A percentile compares a stretch with the other conserved stretches of the same genome.
These are phyloP conservation scores for Dysphania ambrosioides DNA, from an alignment of 148 eudicot genomes.

Conservation along the genomic window DNA sequence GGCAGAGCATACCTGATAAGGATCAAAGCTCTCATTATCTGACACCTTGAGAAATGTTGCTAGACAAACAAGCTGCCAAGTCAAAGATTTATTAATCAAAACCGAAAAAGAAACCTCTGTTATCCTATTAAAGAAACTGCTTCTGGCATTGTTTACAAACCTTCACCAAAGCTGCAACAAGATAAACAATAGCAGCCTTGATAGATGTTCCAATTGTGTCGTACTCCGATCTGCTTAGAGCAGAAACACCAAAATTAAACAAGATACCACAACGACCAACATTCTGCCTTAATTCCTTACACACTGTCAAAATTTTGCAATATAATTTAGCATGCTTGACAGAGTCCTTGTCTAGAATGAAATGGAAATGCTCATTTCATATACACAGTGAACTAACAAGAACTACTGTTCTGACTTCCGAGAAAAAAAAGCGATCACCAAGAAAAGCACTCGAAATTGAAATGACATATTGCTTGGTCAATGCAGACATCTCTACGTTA, in stretches of 20 bases:
- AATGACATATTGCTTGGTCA: not conserved
- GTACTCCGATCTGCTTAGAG: constrained; percentile 77
- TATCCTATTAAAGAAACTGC: not conserved
- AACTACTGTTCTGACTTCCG: not conserved
- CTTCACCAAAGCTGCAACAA: constrained; percentile 82
- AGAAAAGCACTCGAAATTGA: not conserved
- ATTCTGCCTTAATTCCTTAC: not conserved
- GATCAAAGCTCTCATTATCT: constrained; percentile 84
- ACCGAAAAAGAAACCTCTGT: not conserved
- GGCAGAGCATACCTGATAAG: constrained; percentile 68
- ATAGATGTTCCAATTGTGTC: constrained; percentile 93
- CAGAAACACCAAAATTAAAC: constrained; percentile 9
- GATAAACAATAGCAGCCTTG: constrained; percentile 86
- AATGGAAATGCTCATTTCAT: not conserved
- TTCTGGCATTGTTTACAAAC: constrained; percentile 34
- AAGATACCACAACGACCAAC: not conserved
- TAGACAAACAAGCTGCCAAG: constrained; percentile 82
- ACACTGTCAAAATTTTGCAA: not conserved
- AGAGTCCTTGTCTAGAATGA: not conserved
- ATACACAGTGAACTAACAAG: not conserved
- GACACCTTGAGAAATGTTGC: constrained; percentile 93
- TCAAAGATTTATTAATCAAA: constrained; percentile 9
- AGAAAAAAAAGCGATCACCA: not conserved
- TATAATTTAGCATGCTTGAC: not conserved
- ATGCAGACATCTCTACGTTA: not conserved